Base-by-base conservation (phyloP, 306 rosid genomes). In the Nissolia schottii region DNA sequence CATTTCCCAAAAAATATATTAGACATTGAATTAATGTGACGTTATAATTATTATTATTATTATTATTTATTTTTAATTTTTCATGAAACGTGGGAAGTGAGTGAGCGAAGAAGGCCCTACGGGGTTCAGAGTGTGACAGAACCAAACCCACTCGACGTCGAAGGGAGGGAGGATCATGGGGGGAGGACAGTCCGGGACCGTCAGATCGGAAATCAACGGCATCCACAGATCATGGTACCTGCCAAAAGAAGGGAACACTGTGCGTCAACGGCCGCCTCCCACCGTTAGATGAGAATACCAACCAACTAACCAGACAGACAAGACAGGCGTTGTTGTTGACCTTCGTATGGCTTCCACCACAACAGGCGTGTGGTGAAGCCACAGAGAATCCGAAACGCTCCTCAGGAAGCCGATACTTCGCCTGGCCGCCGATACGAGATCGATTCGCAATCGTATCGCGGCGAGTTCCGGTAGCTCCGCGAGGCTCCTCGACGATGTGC, bases 101-200 rank as follows among this genome's bases (percentile, higher is more conserved):
- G 24, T 5, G 38, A 45, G n/a, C n/a, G n/a, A n/a, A n/a, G n/a
- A 16, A 54, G 34, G 14, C 8, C 82, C 54, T 46, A 85, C 96
- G 15, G 86, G 91, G 38, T 89, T 93, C 72, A 91, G 72, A 19
- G 89, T 72, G 80, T 93, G 98, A 71, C 98, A 91, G 76, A 93
- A 91, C 98, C 98, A 93, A 81, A 93, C 89, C 98, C 97, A 93
- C 41, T 93, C 88, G 14, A 93, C 69, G 51, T 93, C 98, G 15
- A 89, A 51, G 4, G 97, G 96, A 71, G 98, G 98, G 67, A 87
- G 88, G 23, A 93, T 61, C 84, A 79, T 10, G 5, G 92, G 92
- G 75, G 76, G 79, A 1, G 87, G 1, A 24, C 86, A 71, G 18
- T 80, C 80, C 9, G 24, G 57, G 4, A 53, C 70, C 71, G 85